Evolutionary conservation across 2,329 filamentous ascomycete genomes (phyloP).

Genomic region (Aspergillus eucalypticola): DNA sequence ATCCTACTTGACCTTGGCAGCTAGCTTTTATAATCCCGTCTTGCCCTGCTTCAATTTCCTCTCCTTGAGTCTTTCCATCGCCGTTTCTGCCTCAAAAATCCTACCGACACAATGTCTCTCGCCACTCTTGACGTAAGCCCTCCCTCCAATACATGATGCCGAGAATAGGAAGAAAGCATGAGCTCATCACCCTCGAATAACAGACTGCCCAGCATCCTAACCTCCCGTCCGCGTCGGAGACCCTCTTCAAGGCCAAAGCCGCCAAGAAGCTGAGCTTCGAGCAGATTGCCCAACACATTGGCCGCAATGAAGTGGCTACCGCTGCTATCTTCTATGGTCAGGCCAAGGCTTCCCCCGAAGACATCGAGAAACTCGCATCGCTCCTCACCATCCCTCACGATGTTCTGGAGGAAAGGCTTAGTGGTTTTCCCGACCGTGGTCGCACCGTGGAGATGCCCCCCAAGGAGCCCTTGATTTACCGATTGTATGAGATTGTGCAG

Average conservation of each 20-base stretch:
- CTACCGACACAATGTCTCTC: slow-evolving; percentile 39
- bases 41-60: not conserved
- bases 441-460: slow-evolving; percentile 79
- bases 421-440: slow-evolving; percentile 78
- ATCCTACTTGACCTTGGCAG: not conserved
- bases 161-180: not conserved
- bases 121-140: slow-evolving; percentile 46
- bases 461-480: slow-evolving; percentile 82
- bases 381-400: slow-evolving; percentile 63
- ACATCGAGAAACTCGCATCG: slow-evolving; percentile 65
- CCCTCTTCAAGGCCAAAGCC: slow-evolving; percentile 81
- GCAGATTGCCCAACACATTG: slow-evolving; percentile 70
- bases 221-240: slow-evolving; percentile 69
- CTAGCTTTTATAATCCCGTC: too few species aligned
- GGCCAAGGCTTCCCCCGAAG: slow-evolving; percentile 69
- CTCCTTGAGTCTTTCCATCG: not conserved
- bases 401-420: slow-evolving; percentile 62
- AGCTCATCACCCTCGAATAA: slow-evolving; percentile 6
- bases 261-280: slow-evolving; percentile 75
- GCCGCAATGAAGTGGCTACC: slow-evolving; percentile 78
- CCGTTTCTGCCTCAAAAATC: not conserved
- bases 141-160: not conserved
- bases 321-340: slow-evolving; percentile 92
- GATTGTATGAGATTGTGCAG: slow-evolving; percentile 90
- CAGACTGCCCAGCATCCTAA: slow-evolving; percentile 49